Evolutionary conservation across 2,329 filamentous ascomycete species (phyloP).

Genomic region (Thielaviopsis populi): DNA sequence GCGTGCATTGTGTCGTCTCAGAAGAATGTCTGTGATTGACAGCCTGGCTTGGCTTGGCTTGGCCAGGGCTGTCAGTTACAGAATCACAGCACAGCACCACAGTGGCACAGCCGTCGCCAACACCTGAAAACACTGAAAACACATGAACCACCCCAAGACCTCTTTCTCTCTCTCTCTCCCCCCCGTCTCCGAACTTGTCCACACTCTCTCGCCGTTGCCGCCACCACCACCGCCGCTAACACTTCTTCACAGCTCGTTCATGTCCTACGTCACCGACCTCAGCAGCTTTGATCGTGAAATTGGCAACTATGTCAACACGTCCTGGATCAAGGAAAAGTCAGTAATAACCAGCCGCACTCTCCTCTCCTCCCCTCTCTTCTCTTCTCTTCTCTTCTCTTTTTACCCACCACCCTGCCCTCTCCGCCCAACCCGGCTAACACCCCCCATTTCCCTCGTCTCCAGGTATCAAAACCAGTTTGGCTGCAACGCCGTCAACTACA

Average conservation of each 20-base stretch:
- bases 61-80: too few species aligned
- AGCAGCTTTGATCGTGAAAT: conserved; percentile 65
- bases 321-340: conserved; percentile 67
- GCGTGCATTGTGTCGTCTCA: not conserved
- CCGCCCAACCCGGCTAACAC: too few species aligned
- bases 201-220: too few species aligned
- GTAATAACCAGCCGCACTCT: conserved; percentile 21
- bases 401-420: not conserved
- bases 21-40: not conserved
- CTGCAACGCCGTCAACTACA: conserved; percentile 61
- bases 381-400: too few species aligned
- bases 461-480: conserved; percentile 76
- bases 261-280: conserved; percentile 62
- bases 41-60: not conserved
- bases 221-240: conserved; percentile 6
- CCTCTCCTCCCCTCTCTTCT: not conserved
- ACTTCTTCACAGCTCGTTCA: conserved; percentile 52
- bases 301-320: conserved; percentile 53
- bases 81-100: too few species aligned
- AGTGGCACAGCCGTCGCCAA: too few species aligned
- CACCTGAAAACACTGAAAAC: too few species aligned
- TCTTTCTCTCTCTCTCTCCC: too few species aligned
- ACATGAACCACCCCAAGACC: too few species aligned
- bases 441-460: not conserved
- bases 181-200: too few species aligned